These are phyloP conservation scores for Epichloe gansuensis DNA, from an alignment of 2,329 filamentous ascomycete genomes.

Conservation along the genomic window DNA sequence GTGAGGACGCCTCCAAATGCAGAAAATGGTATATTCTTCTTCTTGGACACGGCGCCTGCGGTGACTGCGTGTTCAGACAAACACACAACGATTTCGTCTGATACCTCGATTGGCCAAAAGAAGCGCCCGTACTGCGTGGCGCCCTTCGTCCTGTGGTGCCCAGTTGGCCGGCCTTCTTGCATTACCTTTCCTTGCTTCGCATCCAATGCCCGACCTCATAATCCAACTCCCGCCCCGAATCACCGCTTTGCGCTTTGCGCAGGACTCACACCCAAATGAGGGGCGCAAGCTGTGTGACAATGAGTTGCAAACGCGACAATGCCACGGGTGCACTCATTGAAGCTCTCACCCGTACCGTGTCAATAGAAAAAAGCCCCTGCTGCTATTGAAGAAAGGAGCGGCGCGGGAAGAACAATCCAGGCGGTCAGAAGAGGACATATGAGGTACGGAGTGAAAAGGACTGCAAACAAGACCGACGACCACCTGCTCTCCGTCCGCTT, in stretches of 20 bases:
- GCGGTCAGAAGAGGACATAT: too few species aligned
- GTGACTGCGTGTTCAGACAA: neutral
- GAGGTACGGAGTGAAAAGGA: too few species aligned
- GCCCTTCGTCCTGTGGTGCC: neutral
- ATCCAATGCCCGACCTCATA: slow-evolving; percentile 1
- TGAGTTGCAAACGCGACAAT: neutral
- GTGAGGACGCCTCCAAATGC: neutral
- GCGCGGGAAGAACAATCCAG: neutral
- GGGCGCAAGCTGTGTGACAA: neutral
- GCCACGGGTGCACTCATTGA: neutral
- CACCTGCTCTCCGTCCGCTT: too few species aligned
- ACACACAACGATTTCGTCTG: neutral
- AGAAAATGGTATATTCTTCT: neutral
- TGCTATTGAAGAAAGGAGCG: neutral
- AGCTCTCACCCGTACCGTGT: neutral
- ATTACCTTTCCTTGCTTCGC: neutral
- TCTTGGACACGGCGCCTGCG: neutral
- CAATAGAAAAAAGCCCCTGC: neutral
- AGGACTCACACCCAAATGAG: neutral
- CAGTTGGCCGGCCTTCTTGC: neutral
- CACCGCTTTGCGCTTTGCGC: neutral
- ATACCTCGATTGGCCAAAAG: neutral
- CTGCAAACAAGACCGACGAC: too few species aligned
- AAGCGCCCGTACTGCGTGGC: neutral
- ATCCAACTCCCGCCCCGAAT: neutral